These are phyloP conservation scores for Cutaneotrichosporon dermatis DNA, from an alignment of 1,284 basidiomycete species.

Conservation along the genomic window DNA sequence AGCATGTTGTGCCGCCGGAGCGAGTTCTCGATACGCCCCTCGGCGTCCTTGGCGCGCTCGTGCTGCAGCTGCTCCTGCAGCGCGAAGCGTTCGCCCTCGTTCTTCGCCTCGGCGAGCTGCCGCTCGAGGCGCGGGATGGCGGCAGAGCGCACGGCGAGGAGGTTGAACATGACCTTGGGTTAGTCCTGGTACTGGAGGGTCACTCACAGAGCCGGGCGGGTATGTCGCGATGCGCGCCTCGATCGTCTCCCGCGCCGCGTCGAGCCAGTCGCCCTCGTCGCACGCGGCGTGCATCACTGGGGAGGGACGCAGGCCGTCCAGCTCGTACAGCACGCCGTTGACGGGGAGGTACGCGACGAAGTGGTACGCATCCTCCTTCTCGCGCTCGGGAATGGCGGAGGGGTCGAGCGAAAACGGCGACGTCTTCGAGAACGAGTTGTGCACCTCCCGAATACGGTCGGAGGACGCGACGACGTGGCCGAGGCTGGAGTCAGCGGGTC, in stretches of 20 bases:
- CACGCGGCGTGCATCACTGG: slow-evolving; percentile 71
- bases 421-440: slow-evolving; percentile 56
- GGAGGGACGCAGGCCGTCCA: slow-evolving; percentile 75
- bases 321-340: slow-evolving; percentile 76
- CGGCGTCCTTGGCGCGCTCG: slow-evolving; percentile 69
- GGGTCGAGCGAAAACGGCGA: slow-evolving; percentile 78
- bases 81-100: slow-evolving; percentile 53
- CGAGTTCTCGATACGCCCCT: slow-evolving; percentile 58
- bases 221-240: slow-evolving; percentile 81
- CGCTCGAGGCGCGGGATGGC: slow-evolving; percentile 63
- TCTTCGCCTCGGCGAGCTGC: slow-evolving; percentile 54
- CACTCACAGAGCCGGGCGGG: slow-evolving; percentile 69
- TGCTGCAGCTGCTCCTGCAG: slow-evolving; percentile 62
- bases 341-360: slow-evolving; percentile 85
- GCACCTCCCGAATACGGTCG: slow-evolving; percentile 12
- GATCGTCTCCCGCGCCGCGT: slow-evolving; percentile 73
- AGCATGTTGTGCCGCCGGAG: slow-evolving; percentile 55
- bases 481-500: slow-evolving; percentile 50
- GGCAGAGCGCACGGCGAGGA: slow-evolving; percentile 76
- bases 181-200: slow-evolving; percentile 46
- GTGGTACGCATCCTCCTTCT: slow-evolving; percentile 86
- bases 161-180: slow-evolving; percentile 69
- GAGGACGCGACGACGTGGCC: slow-evolving; percentile 12
- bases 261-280: slow-evolving; percentile 67
- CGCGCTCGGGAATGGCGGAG: slow-evolving; percentile 54